Evolutionary conservation across 2,329 filamentous ascomycete species (phyloP), one percentile per base, ranked within the genome.

Genomic region (Beauveria caledonica): DNA sequence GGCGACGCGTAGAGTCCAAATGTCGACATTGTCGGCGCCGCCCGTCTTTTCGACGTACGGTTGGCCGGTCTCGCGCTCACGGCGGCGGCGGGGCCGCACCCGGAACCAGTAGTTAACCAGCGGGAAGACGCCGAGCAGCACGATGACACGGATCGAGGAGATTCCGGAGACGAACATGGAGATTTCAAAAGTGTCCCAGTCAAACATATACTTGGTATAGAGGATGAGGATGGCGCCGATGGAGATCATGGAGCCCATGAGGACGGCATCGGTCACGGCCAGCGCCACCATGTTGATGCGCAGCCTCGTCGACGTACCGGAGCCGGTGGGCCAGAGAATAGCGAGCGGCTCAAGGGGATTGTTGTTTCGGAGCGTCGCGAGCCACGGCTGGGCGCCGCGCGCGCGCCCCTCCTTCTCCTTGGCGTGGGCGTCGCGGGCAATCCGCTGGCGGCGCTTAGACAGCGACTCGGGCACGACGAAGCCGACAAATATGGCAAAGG

Each of bases 391-490:
- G 42, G 61, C 62, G 61, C 9, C 55, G 42, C 70, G 23, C 15
- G 21, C 15, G 42, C 69, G 44, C 76, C 78, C 48, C 29, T 77
- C 74, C 56, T 75, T 69, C 50, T 81, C 76, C 48, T 74, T 73
- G 1, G 69, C 74, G 67, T 89, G 80, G 68, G 88, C 90, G 62
- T 91, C 86, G 13, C 85, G 83, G 0, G 92, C 92, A 3, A 80
- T 73, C 29, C 81, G 70, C 71, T 93, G 91, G 5, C 89, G 85
- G 61, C 84, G 83, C 69, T 84, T 83, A 8, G 89, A 89, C 0
- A 97, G 74, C 0, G 92, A 97, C 69, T 99, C 94, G 0, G 94
- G 94, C 2, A 96, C 80, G 33, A 89, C 66, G 50, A 94, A 78
- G 5, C 82, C 70, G 29, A 95, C 77, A 68, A 89, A 89, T 1